Conservation (phyloP, 495 filamentous ascomycete species). For the Penicillium pancosmium region DNA sequence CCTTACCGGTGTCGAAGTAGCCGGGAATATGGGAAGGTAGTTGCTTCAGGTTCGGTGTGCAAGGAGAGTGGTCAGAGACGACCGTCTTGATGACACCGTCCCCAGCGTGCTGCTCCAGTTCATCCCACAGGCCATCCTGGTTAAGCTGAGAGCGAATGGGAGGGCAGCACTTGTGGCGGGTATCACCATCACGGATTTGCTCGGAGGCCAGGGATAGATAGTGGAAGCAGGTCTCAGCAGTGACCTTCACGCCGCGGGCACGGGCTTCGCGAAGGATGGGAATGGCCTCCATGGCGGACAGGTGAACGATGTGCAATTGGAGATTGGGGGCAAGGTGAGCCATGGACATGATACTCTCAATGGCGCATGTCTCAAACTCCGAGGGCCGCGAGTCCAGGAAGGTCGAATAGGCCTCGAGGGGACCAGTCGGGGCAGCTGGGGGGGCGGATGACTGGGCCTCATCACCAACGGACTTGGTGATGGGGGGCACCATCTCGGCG, state of each 20-base stretch:
- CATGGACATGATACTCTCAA: constrained; percentile 81
- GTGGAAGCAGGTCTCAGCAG: constrained; percentile 98
- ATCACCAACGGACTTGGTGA: constrained; percentile 79
- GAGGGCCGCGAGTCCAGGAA: constrained; percentile 92
- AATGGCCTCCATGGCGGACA: constrained; percentile 91
- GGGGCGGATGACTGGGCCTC: constrained; percentile 71
- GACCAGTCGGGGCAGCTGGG: constrained; percentile 73
- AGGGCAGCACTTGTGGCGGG: constrained; percentile 96
- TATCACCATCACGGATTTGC: constrained; percentile 84
- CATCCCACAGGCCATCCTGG: constrained; percentile 87
- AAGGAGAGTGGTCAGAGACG: constrained; percentile 96
- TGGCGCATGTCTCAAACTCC: constrained; percentile 88
- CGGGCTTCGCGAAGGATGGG: constrained; percentile 82
- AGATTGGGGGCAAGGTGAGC: constrained; percentile 81
- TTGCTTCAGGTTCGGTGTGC: constrained; percentile 91
- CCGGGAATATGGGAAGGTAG: constrained; percentile 67
- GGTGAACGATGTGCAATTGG: constrained; percentile 90
- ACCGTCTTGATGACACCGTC: constrained; percentile 88
- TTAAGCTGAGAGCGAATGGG: constrained; percentile 85
- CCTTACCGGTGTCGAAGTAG: constrained; percentile 33
- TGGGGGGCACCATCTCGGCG: constrained; percentile 95
- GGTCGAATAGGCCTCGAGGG: constrained; percentile 79
- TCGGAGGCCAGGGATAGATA: constrained; percentile 92
- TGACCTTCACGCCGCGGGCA: constrained; percentile 80
- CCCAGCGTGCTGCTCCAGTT: constrained; percentile 61